These are phyloP conservation scores for Jimgerdemannia flammicorona DNA, from an alignment of 192 early-diverging fungal genomes.

Conservation along the genomic window DNA sequence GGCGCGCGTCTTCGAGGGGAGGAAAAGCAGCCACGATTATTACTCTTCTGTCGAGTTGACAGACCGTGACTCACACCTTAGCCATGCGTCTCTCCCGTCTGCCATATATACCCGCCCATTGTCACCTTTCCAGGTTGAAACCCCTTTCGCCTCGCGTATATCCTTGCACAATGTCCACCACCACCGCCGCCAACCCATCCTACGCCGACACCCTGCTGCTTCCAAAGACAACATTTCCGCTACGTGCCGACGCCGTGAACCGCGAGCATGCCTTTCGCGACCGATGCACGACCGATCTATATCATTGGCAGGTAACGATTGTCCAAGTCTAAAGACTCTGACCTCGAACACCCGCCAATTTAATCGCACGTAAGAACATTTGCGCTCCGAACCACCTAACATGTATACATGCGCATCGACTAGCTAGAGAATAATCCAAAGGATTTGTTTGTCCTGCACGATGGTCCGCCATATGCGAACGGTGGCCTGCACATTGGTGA, in stretches of 20 bases:
- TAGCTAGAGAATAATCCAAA: constrained; percentile 58
- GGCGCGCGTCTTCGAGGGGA: not conserved
- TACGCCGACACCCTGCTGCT: constrained; percentile 59
- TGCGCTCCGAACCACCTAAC: too few species aligned
- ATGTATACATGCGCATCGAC: not conserved
- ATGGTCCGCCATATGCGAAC: constrained; percentile 83
- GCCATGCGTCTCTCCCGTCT: not conserved
- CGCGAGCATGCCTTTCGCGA: constrained; percentile 57
- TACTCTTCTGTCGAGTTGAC: not conserved
- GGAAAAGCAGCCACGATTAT: not conserved
- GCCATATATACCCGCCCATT: not conserved
- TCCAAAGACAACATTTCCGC: constrained; percentile 68
- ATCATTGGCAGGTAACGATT: constrained; percentile 63
- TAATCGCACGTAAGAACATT: too few species aligned
- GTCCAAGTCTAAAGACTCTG: too few species aligned
- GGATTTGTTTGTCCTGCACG: constrained; percentile 73
- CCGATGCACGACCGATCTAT: constrained; percentile 60
- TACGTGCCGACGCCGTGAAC: constrained; percentile 57
- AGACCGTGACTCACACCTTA: not conserved
- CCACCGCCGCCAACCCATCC: constrained; percentile 2
- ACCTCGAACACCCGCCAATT: too few species aligned
- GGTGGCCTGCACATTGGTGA: constrained; percentile 65
- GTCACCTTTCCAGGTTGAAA: not conserved
- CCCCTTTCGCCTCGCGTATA: not conserved
- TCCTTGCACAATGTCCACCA: not conserved